Percentiles rank a stretch among this genome's conserved stretches.
These are phyloP conservation scores for Ceratocystis papillata DNA, from an alignment of 2,329 filamentous ascomycete species.

Conservation along the genomic window DNA sequence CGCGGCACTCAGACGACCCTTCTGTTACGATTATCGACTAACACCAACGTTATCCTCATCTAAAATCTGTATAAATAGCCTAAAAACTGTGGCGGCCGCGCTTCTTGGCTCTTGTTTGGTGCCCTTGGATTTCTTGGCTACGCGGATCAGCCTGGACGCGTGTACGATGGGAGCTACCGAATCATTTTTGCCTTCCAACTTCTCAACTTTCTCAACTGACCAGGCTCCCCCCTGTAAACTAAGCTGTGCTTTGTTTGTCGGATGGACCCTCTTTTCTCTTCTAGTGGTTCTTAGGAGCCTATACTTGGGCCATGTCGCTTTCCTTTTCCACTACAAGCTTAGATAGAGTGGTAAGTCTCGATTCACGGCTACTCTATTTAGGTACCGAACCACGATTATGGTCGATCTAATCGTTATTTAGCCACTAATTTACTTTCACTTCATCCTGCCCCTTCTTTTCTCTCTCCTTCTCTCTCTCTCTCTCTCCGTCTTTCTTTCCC, in stretches of 20 bases:
- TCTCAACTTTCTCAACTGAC: neutral
- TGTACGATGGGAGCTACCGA: neutral
- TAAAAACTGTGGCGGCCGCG: neutral
- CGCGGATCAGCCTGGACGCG: constrained; percentile 7
- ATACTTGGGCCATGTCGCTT: neutral
- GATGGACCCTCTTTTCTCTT: constrained; percentile 6
- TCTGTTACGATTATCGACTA: neutral
- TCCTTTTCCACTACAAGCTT: neutral
- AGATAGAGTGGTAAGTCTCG: neutral
- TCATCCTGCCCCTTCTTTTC: neutral
- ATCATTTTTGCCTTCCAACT: neutral
- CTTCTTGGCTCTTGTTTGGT: neutral
- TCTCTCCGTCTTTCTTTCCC: neutral
- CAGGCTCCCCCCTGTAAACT: neutral
- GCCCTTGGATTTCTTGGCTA: constrained; percentile 6
- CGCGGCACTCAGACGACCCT: neutral
- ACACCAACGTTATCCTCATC: neutral
- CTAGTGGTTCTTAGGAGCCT: constrained; percentile 5
- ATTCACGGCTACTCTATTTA: constrained; percentile 4
- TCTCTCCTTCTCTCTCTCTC: neutral
- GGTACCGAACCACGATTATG: neutral
- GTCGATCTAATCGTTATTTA: neutral
- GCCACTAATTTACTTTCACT: neutral
- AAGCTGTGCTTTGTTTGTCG: constrained; percentile 1
- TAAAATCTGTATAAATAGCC: constrained; percentile 7